These are phyloP conservation scores for Graphilbum sp. DNA, from an alignment of 2,329 filamentous ascomycete genomes.

Conservation along the genomic window DNA sequence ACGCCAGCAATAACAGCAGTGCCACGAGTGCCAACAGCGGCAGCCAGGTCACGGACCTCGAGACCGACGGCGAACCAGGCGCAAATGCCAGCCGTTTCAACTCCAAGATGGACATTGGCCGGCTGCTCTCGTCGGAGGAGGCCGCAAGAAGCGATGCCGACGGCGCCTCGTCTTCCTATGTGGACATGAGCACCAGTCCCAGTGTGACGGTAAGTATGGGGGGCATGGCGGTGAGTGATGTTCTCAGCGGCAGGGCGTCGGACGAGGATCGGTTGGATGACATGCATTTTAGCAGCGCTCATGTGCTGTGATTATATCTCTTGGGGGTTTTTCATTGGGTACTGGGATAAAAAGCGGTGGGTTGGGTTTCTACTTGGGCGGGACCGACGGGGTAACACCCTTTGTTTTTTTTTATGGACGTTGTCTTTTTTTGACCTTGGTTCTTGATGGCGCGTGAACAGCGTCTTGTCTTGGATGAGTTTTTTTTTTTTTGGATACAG, in stretches of 20 bases:
- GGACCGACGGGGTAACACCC: too few relatives aligned
- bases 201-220: not conserved
- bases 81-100: constrained; percentile 6
- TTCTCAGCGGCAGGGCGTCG: not conserved
- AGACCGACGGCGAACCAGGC: constrained; percentile 4
- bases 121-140: constrained; percentile 8
- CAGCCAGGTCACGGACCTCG: constrained; percentile 2
- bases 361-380: too few relatives aligned
- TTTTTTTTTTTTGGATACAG: too few relatives aligned
- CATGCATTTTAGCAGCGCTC: constrained; percentile 6
- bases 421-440: too few relatives aligned
- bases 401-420: too few relatives aligned
- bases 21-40: not conserved
- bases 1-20: not conserved
- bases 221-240: not conserved
- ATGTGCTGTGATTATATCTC: not conserved
- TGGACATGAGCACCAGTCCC: not conserved
- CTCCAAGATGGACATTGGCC: constrained; percentile 11
- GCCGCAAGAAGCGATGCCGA: constrained; percentile 1
- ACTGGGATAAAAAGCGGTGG: too few relatives aligned
- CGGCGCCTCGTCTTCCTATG: not conserved
- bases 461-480: too few relatives aligned
- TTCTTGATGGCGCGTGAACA: too few relatives aligned
- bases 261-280: constrained; percentile 9
- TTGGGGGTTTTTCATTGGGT: not conserved